phyloP scores from a whole-genome alignment of 23 red algal genomes.

The Chondrus crispus region DNA sequence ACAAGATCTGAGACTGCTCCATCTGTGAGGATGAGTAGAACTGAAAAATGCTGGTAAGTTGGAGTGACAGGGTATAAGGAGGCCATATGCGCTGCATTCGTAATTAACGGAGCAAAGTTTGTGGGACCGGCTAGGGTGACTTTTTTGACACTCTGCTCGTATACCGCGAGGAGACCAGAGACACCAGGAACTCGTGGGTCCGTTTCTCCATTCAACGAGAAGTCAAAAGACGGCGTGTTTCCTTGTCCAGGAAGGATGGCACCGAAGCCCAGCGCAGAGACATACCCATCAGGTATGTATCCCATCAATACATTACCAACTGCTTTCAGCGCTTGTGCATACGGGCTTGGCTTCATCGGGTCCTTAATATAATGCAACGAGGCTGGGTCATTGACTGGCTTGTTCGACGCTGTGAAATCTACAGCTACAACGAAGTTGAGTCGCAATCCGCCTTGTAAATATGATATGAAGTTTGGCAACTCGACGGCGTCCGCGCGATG shows the following conservation, averaged over 20 bases:
- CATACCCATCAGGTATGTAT: conserved; percentile 42
- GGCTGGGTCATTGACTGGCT: conserved; percentile 13
- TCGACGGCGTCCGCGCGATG: neutral
- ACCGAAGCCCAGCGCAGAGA: conserved; percentile 74
- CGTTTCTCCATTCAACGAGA: conserved; percentile 48
- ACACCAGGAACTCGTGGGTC: conserved; percentile 57
- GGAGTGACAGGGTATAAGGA: conserved; percentile 27
- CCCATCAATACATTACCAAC: conserved; percentile 43
- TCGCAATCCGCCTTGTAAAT: conserved; percentile 56
- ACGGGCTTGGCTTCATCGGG: conserved; percentile 28
- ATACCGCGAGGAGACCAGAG: conserved; percentile 63
- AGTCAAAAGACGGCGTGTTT: conserved; percentile 57
- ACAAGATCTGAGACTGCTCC: conserved; percentile 73
- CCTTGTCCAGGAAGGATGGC: conserved; percentile 53
- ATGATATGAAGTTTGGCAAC: conserved; percentile 60
- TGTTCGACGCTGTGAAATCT: conserved; percentile 83
- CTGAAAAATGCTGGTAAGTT: conserved; percentile 48
- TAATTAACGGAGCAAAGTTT: conserved; percentile 39
- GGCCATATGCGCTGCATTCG: conserved; percentile 1
- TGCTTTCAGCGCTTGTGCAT: conserved; percentile 64
- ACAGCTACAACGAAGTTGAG: conserved; percentile 67
- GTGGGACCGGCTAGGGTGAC: conserved; percentile 57
- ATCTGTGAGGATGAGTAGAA: conserved; percentile 80
- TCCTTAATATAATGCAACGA: conserved; percentile 74
- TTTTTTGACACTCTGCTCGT: conserved; percentile 33